These are phyloP conservation scores for Termitomyces sp. DNA, from an alignment of 768 basidiomycete genomes.

Conservation along the genomic window DNA sequence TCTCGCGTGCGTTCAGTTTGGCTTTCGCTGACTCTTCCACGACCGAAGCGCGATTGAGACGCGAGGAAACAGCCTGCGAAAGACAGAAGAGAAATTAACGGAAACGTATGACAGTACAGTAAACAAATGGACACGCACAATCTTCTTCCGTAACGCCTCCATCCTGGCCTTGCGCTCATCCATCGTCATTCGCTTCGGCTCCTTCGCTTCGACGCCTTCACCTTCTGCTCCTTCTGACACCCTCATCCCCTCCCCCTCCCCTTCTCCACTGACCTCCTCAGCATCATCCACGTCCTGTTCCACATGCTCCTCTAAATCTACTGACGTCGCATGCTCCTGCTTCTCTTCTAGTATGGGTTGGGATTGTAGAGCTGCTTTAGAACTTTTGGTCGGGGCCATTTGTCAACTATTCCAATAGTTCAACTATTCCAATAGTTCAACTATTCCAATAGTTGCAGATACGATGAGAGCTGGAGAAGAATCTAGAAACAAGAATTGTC, in stretches of 20 bases:
- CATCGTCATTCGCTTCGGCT: constrained; percentile 37
- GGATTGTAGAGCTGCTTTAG: background rate
- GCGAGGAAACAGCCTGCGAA: constrained; percentile 66
- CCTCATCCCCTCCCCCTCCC: background rate
- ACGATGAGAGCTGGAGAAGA: too few species aligned
- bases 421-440: too few species aligned
- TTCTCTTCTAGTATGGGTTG: background rate
- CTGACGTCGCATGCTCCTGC: background rate
- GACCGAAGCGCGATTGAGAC: constrained; percentile 81
- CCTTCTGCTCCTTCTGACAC: constrained; percentile 6
- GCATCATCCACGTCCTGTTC: background rate
- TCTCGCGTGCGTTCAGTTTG: constrained; percentile 73
- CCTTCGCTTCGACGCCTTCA: constrained; percentile 17
- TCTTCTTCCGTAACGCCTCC: constrained; percentile 68
- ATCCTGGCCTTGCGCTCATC: constrained; percentile 76
- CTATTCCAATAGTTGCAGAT: background rate
- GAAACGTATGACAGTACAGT: background rate
- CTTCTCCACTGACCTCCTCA: background rate
- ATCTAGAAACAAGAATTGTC: too few species aligned
- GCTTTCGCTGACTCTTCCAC: constrained; percentile 79
- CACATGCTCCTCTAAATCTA: background rate
- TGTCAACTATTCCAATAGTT: too few species aligned
- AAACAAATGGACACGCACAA: constrained; percentile 49
- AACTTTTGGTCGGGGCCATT: background rate
- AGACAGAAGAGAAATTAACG: background rate